phyloP scores from a whole-genome alignment of 2,329 filamentous ascomycete species.

The Ophiostoma piceae region DNA sequence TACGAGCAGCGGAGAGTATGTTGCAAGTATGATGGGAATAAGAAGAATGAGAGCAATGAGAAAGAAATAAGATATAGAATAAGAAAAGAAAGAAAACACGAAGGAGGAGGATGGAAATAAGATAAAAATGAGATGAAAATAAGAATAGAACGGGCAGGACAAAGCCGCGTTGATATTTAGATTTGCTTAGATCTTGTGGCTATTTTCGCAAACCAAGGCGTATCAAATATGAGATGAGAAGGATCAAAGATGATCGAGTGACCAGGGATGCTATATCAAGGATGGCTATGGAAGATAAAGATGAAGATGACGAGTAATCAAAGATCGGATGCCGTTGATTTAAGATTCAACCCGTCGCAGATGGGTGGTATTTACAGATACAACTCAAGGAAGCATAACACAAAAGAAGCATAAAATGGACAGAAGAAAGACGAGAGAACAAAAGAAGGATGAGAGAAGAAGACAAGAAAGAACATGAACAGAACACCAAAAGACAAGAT shows the following conservation, averaged over 20 bases:
- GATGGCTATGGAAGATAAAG: too few relatives aligned
- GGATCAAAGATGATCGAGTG: not conserved
- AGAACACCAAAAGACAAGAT: not conserved
- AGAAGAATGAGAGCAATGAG: not conserved
- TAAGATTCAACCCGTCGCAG: not conserved
- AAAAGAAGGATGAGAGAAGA: not conserved
- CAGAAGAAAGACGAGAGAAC: not conserved
- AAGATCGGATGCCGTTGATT: not conserved
- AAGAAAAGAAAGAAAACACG: not conserved
- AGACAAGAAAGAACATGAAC: not conserved
- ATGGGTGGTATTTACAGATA: too few relatives aligned
- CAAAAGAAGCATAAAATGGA: not conserved
- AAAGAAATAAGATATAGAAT: not conserved
- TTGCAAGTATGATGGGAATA: too few relatives aligned
- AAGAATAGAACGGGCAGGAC: not conserved
- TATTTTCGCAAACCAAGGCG: not conserved
- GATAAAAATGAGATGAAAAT: not conserved
- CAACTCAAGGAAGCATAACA: not conserved
- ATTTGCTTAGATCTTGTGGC: not conserved
- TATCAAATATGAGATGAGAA: not conserved
- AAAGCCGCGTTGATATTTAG: not conserved
- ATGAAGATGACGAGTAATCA: too few relatives aligned
- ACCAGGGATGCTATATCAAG: too few relatives aligned
- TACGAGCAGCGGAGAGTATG: not conserved
- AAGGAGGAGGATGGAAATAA: not conserved